phyloP scores from a whole-genome alignment of 768 basidiomycete genomes.

The Xerocomellus intermedius region DNA sequence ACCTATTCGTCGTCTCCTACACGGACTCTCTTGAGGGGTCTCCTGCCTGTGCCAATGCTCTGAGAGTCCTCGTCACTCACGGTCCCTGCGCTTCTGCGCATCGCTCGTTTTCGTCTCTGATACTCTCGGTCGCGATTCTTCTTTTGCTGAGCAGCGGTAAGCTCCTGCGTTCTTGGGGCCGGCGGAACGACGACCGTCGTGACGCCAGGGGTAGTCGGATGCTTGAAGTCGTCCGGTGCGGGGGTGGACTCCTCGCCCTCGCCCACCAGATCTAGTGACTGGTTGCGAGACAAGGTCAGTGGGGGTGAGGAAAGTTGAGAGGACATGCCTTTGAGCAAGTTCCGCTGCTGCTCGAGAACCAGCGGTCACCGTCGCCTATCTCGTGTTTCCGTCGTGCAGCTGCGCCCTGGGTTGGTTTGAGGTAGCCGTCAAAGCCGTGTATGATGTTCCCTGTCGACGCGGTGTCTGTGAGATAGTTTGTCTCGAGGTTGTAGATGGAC shows the following conservation, averaged over 20 bases:
- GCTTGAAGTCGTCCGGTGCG: conserved; percentile 63
- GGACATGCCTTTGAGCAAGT: conserved; percentile 67
- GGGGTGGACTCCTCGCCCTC: conserved; percentile 65
- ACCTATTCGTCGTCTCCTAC: conserved; percentile 62
- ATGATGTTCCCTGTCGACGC: conserved; percentile 85
- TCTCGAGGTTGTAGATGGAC: conserved; percentile 77
- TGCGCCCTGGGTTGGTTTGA: conserved; percentile 64
- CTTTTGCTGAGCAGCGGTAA: conserved; percentile 71
- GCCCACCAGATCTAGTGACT: conserved; percentile 76
- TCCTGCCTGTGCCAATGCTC: conserved; percentile 45
- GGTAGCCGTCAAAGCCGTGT: conserved; percentile 82
- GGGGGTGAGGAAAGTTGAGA: background rate
- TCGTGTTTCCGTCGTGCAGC: conserved; percentile 64
- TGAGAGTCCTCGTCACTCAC: conserved; percentile 70
- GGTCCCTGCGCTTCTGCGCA: conserved; percentile 62
- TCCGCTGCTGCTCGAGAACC: conserved; percentile 80
- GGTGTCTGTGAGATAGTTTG: conserved; percentile 74
- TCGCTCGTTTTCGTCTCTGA: conserved; percentile 72
- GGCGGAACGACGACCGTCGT: conserved; percentile 79
- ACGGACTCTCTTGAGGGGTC: conserved; percentile 68
- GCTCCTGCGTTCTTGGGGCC: conserved; percentile 63
- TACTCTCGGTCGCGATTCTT: conserved; percentile 79
- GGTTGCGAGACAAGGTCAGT: conserved; percentile 5
- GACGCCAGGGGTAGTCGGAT: conserved; percentile 67
- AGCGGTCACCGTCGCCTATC: conserved; percentile 70